These are phyloP conservation scores for Jaltomata sinuosa DNA, from an alignment of 257 asterid species.

Conservation along the genomic window DNA sequence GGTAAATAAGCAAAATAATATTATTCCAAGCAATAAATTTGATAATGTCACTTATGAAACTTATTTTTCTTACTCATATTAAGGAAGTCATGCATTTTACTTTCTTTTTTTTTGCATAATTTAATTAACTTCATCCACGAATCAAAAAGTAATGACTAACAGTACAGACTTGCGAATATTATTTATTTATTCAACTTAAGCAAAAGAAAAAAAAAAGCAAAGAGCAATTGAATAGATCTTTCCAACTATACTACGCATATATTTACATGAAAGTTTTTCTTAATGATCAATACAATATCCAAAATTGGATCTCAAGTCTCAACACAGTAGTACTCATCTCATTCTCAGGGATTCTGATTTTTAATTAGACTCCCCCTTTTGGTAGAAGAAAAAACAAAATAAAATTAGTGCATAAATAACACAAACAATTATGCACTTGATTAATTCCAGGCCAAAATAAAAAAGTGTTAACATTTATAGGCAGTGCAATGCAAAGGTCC, in stretches of 20 bases:
- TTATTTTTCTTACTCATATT: too few species aligned
- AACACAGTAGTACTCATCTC: background rate
- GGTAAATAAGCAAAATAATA: too few species aligned
- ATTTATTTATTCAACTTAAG: background rate
- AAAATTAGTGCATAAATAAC: background rate
- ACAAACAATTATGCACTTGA: background rate
- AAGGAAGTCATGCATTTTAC: too few species aligned
- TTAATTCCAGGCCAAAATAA: background rate
- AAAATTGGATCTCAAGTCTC: slow-evolving; percentile 1
- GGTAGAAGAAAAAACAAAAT: background rate
- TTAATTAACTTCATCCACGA: background rate
- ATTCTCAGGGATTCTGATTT: background rate
- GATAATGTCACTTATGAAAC: too few species aligned
- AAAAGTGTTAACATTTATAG: slow-evolving; percentile 21
- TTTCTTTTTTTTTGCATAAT: too few species aligned
- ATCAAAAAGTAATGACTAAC: background rate
- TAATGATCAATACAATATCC: background rate
- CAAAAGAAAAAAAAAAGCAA: background rate
- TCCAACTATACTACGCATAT: background rate
- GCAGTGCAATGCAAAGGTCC: slow-evolving; percentile 51
- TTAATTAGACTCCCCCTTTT: background rate
- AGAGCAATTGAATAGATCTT: background rate
- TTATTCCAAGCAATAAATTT: too few species aligned
- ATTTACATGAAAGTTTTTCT: background rate
- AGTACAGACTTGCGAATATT: background rate